Base-by-base conservation (phyloP, 2,329 filamentous ascomycete species). In the Emmonsiellopsis sp. region DNA sequence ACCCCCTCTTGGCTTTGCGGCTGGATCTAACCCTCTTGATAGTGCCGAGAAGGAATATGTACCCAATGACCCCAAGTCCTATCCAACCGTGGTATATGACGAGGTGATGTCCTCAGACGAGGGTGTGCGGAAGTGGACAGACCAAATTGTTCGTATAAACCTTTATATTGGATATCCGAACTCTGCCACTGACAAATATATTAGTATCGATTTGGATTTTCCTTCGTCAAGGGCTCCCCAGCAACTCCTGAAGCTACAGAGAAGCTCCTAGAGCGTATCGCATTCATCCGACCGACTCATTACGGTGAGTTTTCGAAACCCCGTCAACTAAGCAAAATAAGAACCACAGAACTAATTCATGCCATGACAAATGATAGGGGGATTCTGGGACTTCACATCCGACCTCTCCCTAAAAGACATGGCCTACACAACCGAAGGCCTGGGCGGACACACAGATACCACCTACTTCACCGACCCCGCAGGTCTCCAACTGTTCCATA, bases 381-480 rank as follows among this genome's bases (percentile, higher is more conserved):
- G 79, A 31, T 87, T 87, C 69, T 87, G 84, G 75, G 92, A 96
- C 70, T 97, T 97, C 69, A 87, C 88, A 0, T 86, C 91, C 5
- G 87, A 96, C 68, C 79, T 96, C 26, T 85, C 89, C 31, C 86
- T 86, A 65, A 91, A 91, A 59, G 90, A 95, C 64, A 94, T 88
- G 1, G 90, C 90, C 3, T 98, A 97, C 73, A 96, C 92, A 1
- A 89, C 86, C 62, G 78, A 93, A 50, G 84, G 84, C 1, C 80
- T 98, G 2, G 82, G 83, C 16, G 85, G 87, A 0, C 93, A 98
- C 70, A 97, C 92, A 1, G 93, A 98, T 71, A 97, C 83, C 6
- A 95, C 92, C 1, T 97, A 98, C 70, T 97, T 97, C 72, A 90
- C 83, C 20, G 92, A 97, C 58, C 92, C 93, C 0, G 85, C 88